phyloP scores from a whole-genome alignment of 192 early-diverging fungal species.

The Coemansia sp. region DNA sequence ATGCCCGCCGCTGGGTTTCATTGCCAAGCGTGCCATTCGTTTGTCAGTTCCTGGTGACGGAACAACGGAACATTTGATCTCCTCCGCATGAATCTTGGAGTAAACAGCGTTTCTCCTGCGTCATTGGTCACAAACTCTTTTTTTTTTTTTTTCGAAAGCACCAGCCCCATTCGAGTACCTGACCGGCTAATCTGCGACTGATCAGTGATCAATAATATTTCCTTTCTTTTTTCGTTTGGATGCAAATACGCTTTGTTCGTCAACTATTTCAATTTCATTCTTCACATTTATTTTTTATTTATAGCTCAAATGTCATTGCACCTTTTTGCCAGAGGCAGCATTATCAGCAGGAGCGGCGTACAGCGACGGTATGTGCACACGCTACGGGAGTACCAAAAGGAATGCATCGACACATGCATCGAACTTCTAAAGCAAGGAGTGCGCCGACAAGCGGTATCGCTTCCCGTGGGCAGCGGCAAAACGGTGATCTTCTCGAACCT shows the following conservation, averaged over 20 bases:
- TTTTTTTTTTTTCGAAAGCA: too few species aligned
- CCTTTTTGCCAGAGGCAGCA: background rate
- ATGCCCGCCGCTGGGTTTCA: too few species aligned
- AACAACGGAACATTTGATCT: too few species aligned
- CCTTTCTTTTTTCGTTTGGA: background rate
- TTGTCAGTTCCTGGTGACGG: too few species aligned
- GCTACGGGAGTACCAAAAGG: constrained; percentile 82
- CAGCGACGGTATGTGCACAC: constrained; percentile 20
- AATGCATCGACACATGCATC: constrained; percentile 78
- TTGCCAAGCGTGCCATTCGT: too few species aligned
- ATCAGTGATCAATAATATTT: background rate
- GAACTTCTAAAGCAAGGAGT: constrained; percentile 58
- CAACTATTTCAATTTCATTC: background rate
- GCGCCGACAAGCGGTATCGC: constrained; percentile 75
- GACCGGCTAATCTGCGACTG: background rate
- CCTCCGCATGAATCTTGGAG: too few species aligned
- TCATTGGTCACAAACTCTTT: background rate
- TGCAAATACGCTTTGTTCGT: background rate
- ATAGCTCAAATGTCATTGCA: background rate
- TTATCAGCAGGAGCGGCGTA: background rate
- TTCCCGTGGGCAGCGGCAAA: constrained; percentile 87
- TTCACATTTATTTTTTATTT: background rate
- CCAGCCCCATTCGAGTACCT: background rate
- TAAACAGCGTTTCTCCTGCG: too few species aligned
- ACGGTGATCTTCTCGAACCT: constrained; percentile 89